Evolutionary conservation across 2,329 filamentous ascomycete genomes (phyloP).

Genomic region (Fusarium paranaense): DNA sequence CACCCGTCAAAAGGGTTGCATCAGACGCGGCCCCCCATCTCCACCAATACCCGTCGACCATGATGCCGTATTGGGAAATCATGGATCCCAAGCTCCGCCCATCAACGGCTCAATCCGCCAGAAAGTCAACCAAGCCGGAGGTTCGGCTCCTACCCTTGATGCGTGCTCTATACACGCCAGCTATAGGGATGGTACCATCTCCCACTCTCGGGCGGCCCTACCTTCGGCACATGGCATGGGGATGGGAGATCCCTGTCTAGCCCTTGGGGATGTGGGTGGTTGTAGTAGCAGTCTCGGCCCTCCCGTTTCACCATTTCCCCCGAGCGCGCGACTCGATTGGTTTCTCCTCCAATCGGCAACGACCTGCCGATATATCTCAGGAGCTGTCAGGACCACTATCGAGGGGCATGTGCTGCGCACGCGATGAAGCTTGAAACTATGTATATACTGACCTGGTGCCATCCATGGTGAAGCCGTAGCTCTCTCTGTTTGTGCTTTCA

Average conservation of each 20-base stretch:
- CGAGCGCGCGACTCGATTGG: conserved; percentile 7
- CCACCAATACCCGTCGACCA: conserved; percentile 29
- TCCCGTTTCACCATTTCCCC: conserved; percentile 36
- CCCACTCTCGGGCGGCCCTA: background rate
- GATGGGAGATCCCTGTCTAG: background rate
- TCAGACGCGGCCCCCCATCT: background rate
- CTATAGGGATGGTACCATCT: background rate
- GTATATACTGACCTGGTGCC: conserved; percentile 20
- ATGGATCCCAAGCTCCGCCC: background rate
- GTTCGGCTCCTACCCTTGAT: background rate
- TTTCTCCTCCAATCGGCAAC: conserved; percentile 44
- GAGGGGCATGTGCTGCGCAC: background rate
- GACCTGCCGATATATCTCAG: conserved; percentile 17
- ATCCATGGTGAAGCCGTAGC: background rate
- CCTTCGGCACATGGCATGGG: background rate
- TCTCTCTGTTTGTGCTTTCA: background rate
- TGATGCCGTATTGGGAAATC: conserved; percentile 25
- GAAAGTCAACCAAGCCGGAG: background rate
- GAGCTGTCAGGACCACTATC: conserved; percentile 15
- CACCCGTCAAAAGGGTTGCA: background rate
- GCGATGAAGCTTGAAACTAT: background rate
- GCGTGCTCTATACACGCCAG: background rate
- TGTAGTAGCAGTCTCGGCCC: background rate
- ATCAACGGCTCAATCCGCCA: background rate
- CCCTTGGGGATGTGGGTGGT: background rate